A percentile compares a stretch with the other conserved stretches of the same genome.
Conservation (phyloP, 306 rosid species). For the Astragalus glycyphyllos region DNA sequence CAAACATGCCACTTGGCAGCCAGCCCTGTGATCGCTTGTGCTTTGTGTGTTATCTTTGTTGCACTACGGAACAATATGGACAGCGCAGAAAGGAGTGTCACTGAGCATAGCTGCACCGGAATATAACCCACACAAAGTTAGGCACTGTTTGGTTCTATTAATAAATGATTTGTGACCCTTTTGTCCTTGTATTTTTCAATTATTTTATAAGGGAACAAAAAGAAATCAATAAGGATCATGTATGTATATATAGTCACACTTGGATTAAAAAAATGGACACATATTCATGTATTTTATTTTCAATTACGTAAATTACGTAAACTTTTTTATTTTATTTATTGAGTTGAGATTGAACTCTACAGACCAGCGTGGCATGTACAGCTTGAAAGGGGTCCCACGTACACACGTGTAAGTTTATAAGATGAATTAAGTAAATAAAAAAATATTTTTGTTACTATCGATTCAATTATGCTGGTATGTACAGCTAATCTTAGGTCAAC, state of each 20-base stretch:
- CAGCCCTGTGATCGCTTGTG: conserved; percentile 82
- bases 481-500: no score
- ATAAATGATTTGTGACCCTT: neutral
- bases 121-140: neutral
- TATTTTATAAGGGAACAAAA: neutral
- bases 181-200: neutral
- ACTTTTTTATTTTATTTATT: no score
- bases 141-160: conserved; percentile 3
- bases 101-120: conserved; percentile 71
- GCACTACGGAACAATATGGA: conserved; percentile 79
- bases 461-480: no score
- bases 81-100: conserved; percentile 70
- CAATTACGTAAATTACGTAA: no score
- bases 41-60: conserved; percentile 92
- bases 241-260: no score
- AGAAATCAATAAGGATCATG: conserved; percentile 1
- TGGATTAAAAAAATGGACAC: conserved; percentile 12
- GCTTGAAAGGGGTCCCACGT: neutral
- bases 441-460: no score
- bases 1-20: conserved; percentile 99
- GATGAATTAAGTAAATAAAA: neutral
- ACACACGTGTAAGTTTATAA: conserved; percentile 27
- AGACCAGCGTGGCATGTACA: neutral
- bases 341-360: no score
- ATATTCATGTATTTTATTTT: conserved; percentile 14